These are phyloP conservation scores for Phytophthora pistaciae DNA, from an alignment of 352 stramenopile genomes.

Conservation along the genomic window DNA sequence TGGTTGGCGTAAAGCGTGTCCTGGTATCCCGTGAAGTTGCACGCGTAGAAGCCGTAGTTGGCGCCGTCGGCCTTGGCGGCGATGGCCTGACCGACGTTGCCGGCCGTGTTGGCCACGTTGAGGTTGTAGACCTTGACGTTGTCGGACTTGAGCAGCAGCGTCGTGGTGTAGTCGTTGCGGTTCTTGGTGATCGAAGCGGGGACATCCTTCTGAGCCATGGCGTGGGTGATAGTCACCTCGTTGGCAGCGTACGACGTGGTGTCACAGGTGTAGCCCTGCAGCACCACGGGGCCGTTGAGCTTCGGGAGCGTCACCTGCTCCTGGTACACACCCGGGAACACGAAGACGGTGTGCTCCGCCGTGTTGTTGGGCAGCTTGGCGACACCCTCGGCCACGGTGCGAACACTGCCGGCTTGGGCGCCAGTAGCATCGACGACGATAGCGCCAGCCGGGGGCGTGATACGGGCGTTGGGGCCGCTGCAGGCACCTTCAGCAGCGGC, in stretches of 20 bases:
- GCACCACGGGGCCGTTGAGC: slow-evolving; percentile 17
- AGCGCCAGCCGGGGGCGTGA: slow-evolving; percentile 13
- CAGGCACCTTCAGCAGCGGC: slow-evolving; percentile 12
- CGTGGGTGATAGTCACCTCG: slow-evolving; percentile 29
- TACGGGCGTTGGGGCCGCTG: slow-evolving; percentile 19
- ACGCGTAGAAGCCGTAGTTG: too few species aligned
- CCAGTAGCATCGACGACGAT: slow-evolving; percentile 35
- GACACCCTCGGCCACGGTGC: slow-evolving; percentile 21
- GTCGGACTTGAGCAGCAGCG: slow-evolving; percentile 17
- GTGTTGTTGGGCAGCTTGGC: slow-evolving; percentile 20
- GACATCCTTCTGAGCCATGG: slow-evolving; percentile 29
- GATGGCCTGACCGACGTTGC: too few species aligned
- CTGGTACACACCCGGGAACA: slow-evolving; percentile 21
- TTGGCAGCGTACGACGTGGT: slow-evolving; percentile 23
- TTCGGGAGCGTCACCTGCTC: slow-evolving; percentile 19
- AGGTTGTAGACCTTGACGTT: slow-evolving; percentile 35
- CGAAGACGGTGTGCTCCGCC: slow-evolving; percentile 21
- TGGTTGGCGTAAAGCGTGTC: too few species aligned
- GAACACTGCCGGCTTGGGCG: slow-evolving; percentile 15
- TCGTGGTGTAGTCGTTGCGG: slow-evolving; percentile 27
- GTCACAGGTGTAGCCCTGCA: slow-evolving; percentile 34
- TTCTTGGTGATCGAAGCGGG: slow-evolving; percentile 16
- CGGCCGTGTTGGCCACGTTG: slow-evolving; percentile 7
- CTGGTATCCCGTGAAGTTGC: too few species aligned
- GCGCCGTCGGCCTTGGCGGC: too few species aligned